Evolutionary conservation across 2,329 filamentous ascomycete genomes (phyloP), one percentile per base, ranked within the genome.

Genomic region (Cladorrhinum sp.): DNA sequence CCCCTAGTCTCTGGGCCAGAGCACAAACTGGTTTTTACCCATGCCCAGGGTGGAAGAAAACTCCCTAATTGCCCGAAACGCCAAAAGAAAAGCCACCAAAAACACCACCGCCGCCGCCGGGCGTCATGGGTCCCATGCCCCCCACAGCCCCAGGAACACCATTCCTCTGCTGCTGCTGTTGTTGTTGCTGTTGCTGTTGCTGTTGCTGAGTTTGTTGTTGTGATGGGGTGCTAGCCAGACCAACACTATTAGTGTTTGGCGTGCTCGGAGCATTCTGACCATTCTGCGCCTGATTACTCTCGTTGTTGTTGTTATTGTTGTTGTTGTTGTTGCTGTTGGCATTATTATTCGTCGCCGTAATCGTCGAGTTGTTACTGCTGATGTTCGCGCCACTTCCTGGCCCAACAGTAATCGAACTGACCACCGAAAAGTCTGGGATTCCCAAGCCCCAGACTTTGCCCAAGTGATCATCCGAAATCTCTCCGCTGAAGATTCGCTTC

Each of bases 381-480:
- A 39, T 21, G 42, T 20, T 12, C 1, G 42, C 60, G 21, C 20
- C 55, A 42, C 16, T 42, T 28, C 30, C 56, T 1, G 53, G 70
- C 30, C 70, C 50, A 18, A 66, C 59, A 18, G 65, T 65, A 24
- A 65, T 60, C 53, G 63, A 61, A 23, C 69, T 71, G 30, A 74
- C 64, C 28, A 77, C 66, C 21, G 81, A 69, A 75, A 84, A 79
- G 74, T 89, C 86, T 67, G 90, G 82, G 76, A 86, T 89, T 57
- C 92, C 93, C 9, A 98, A 80, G 10, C 94, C 94, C 90, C 94
- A 98, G 68, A 97, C 92, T 75, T 96, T 94, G 62, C 93, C 92
- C 5, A 90, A 79, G 66, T 96, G 92, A 67, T 96, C 90, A 28
- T 90, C 86, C 6, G 91, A 86, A 52, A 97, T 89, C 23, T 86